Percentiles rank a stretch among this genome's conserved stretches.
Evolutionary conservation across 2,329 filamentous ascomycete genomes (phyloP).

Genomic region (Diplodia corticola): DNA sequence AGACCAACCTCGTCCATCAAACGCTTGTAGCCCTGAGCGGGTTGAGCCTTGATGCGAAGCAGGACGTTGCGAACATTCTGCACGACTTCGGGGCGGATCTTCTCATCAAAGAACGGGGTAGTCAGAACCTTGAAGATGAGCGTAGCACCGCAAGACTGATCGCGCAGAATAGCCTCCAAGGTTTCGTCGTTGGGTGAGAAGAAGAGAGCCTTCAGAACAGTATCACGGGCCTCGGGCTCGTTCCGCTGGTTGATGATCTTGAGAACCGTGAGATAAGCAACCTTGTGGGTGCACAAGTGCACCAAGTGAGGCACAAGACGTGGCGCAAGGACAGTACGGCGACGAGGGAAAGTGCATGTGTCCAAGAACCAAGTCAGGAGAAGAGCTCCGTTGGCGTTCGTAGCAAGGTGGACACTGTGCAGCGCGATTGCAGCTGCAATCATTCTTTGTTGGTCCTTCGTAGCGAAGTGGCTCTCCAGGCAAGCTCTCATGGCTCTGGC

Average conservation of each 20-base stretch:
- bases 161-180: slow-evolving; percentile 84
- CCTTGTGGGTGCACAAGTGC: slow-evolving; percentile 96
- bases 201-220: slow-evolving; percentile 86
- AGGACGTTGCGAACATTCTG: slow-evolving; percentile 91
- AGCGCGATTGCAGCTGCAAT: slow-evolving; percentile 93
- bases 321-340: slow-evolving; percentile 87
- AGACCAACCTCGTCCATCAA: slow-evolving; percentile 98
- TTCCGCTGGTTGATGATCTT: slow-evolving; percentile 99
- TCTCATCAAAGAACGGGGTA: slow-evolving; percentile 95
- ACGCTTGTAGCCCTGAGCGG: slow-evolving; percentile 94
- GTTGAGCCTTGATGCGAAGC: slow-evolving; percentile 85
- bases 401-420: slow-evolving; percentile 93
- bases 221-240: slow-evolving; percentile 87
- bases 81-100: slow-evolving; percentile 80
- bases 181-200: slow-evolving; percentile 85
- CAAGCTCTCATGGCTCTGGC: slow-evolving; percentile 96
- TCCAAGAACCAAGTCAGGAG: slow-evolving; percentile 97
- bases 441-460: slow-evolving; percentile 93
- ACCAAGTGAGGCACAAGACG: slow-evolving; percentile 90
- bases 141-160: slow-evolving; percentile 89
- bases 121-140: slow-evolving; percentile 98
- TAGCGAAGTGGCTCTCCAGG: slow-evolving; percentile 91
- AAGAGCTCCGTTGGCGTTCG: slow-evolving; percentile 91
- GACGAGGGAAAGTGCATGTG: slow-evolving; percentile 91
- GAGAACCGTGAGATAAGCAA: slow-evolving; percentile 92